phyloP scores from a whole-genome alignment of 305 asterid species.

The Fraxinus floribunda region DNA sequence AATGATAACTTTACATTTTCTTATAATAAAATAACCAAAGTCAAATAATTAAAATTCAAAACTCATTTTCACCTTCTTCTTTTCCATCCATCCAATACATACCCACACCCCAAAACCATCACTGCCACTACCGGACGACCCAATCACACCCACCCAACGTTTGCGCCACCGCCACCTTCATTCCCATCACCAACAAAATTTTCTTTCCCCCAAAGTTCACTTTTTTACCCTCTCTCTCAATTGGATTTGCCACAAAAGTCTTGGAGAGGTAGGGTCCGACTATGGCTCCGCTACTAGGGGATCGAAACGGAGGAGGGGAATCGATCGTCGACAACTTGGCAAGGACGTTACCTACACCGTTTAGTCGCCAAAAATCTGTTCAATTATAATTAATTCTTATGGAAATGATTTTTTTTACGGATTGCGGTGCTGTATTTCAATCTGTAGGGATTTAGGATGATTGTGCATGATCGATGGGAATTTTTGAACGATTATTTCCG shows the following conservation, averaged over 20 bases:
- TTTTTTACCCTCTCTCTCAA: neutral
- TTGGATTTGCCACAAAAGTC: conserved; percentile 35
- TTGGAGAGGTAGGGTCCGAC: conserved; percentile 16
- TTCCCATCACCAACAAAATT: too few relatives aligned
- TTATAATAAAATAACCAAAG: too few relatives aligned
- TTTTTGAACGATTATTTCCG: conserved; percentile 72
- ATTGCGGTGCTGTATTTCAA: conserved; percentile 2
- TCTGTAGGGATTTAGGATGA: conserved; percentile 77
- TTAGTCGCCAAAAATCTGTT: conserved; percentile 10
- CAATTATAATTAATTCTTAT: neutral
- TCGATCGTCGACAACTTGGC: conserved; percentile 42
- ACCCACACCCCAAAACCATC: too few relatives aligned
- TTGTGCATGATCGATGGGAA: conserved; percentile 94
- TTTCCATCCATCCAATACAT: too few relatives aligned
- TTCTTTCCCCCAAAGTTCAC: neutral
- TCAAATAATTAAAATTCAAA: too few relatives aligned
- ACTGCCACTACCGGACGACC: too few relatives aligned
- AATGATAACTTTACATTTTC: too few relatives aligned
- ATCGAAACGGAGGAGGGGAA: conserved; percentile 49
- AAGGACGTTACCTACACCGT: conserved; percentile 80
- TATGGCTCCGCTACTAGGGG: conserved; percentile 63
- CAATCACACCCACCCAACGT: too few relatives aligned
- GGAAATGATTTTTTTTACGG: neutral
- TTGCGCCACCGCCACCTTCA: too few relatives aligned
- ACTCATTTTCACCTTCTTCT: too few relatives aligned